Base-by-base conservation (phyloP, 1,284 basidiomycete genomes). In the Meripilus lineatus region DNA sequence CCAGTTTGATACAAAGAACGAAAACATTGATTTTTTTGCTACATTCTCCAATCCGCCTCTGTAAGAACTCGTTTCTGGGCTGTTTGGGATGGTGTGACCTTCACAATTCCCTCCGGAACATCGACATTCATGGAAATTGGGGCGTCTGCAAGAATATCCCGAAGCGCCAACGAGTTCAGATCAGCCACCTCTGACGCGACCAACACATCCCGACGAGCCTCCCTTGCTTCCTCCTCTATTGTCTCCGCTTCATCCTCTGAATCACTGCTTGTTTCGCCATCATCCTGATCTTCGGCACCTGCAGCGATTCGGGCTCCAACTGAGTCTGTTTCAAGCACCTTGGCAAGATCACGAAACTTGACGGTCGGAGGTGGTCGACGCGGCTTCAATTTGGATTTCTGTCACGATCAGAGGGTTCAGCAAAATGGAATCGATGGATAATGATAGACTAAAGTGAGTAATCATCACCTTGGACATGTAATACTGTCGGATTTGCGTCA, bases 401-500 rank as follows among this genome's bases (percentile, higher is more conserved):
- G 28, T n/a, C 28, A 10, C 28, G 28, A 30, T n/a, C n/a, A 35
- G n/a, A 35, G 15, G 33, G 7, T 7, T 35, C 6, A 18, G n/a
- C n/a, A n/a, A n/a, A n/a, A n/a, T n/a, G n/a, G n/a, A n/a, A n/a
- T n/a, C n/a, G n/a, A n/a, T n/a, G n/a, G n/a, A n/a, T n/a, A n/a
- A n/a, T n/a, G n/a, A n/a, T n/a, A n/a, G n/a, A n/a, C n/a, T 17
- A 33, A 26, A 11, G 5, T 23, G 17, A 26, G 23, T 28, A 20
- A 45, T 23, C 32, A 23, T 15, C 13, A 25, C 11, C 20, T 35
- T 20, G 23, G 39, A 44, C 32, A 13, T 22, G 25, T 21, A 38
- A 41, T 34, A 49, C 32, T 54, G 50, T 11, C 49, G 38, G 5
- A 54, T 22, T 35, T 62, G 57, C 18, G 59, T 60, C 59, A 65